Evolutionary conservation across 139 green algal genomes (phyloP), one percentile per base, ranked within the genome.

Genomic region (Chlorella vulgaris): DNA sequence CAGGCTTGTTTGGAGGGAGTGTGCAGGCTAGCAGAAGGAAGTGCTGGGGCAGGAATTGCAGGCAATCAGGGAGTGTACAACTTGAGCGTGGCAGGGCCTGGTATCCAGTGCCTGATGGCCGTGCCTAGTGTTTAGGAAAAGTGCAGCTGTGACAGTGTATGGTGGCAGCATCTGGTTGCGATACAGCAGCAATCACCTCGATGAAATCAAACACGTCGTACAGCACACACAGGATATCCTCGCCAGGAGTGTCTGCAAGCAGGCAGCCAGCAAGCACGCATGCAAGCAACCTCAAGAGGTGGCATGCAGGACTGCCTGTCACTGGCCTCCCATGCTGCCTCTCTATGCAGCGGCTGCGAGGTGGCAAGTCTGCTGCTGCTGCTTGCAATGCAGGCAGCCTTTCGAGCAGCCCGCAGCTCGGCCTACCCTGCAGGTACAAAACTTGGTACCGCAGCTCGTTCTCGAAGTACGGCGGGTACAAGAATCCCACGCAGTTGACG

Each of bases 121-220:
- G n/a, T n/a, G n/a, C n/a, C n/a, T n/a, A n/a, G n/a, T n/a, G n/a
- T n/a, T n/a, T n/a, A n/a, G n/a, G n/a, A n/a, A n/a, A n/a, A 15
- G 47, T 58, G 55, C 55, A 65, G 55, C 18, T 65, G 55, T 29
- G 47, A n/a, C 55, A 58, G 10, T 58, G 47, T 21, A 65, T 65
- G 18, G 55, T n/a, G n/a, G n/a, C n/a, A n/a, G n/a, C n/a, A n/a
- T n/a, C n/a, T n/a, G n/a, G 55, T 8, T 65, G 55, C 28, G 5
- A 15, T 76, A 42, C 69, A 62, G 26, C 26, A 55, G 40, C 13
- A 10, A 28, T 38, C 92, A 26, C 85, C 69, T 99, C 92, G 7
- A 99, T 97, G 85, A 96, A 99, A 81, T 99, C 94, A 76, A 99
- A 96, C 0, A 93, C 92, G 63, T 98, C 93, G 81, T 99, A 98